Percentiles rank a stretch among this genome's conserved stretches.
phyloP scores from a whole-genome alignment of 441 rosid species.

The Gossypium gossypioides region DNA sequence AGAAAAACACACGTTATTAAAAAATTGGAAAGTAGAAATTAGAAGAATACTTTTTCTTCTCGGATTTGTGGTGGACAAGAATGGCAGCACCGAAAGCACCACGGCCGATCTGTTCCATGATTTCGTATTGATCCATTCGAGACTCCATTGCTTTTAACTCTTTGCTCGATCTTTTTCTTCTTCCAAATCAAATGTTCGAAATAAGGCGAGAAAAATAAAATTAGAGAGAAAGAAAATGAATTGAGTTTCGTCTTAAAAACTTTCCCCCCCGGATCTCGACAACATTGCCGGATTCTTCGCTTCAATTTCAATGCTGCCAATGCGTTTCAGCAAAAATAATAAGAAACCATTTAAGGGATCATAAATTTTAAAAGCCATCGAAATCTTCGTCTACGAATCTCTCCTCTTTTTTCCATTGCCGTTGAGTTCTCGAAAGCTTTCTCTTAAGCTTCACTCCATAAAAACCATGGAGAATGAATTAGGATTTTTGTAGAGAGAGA shows the following conservation, averaged over 20 bases:
- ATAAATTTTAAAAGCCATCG: not conserved
- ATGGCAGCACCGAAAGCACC: constrained; percentile 97
- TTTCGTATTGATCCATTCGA: constrained; percentile 92
- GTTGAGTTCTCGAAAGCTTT: not conserved
- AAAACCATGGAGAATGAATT: not conserved
- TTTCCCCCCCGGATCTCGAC: not conserved
- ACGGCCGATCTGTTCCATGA: constrained; percentile 97
- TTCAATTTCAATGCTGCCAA: constrained; percentile 4
- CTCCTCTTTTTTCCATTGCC: not conserved
- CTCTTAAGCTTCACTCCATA: constrained; percentile 12
- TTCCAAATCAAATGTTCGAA: not conserved
- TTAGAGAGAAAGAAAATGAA: not conserved
- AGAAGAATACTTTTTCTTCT: constrained; percentile 22
- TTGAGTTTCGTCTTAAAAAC: not conserved
- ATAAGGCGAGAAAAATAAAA: not conserved
- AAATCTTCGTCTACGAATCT: constrained; percentile 6
- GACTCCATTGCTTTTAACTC: constrained; percentile 50
- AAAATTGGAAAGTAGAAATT: not conserved
- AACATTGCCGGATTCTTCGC: constrained; percentile 1
- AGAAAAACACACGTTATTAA: not conserved
- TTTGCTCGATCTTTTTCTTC: not conserved
- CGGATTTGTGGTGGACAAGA: constrained; percentile 78
- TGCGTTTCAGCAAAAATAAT: not conserved
- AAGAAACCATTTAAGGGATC: not conserved
- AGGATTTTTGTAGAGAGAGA: not conserved